Evolutionary conservation across 805 yeast species (phyloP).

Genomic region (Lachancea thermotolerans): DNA sequence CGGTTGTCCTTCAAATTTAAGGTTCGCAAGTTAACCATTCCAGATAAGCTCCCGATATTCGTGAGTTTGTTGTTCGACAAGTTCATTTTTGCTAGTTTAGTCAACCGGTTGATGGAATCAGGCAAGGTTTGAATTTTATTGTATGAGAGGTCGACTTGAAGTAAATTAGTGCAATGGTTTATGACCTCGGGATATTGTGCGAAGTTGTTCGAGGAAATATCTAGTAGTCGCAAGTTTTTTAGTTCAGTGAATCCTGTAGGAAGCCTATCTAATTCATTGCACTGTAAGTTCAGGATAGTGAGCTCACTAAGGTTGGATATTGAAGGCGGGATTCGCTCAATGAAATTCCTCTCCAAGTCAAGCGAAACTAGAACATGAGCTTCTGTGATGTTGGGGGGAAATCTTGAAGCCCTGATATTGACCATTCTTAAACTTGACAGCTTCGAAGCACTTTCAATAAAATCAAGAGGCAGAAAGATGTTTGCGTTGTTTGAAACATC

Average conservation of each 20-base stretch:
- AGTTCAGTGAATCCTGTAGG: constrained; percentile 58
- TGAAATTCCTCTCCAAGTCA: constrained; percentile 72
- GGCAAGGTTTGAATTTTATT: constrained; percentile 65
- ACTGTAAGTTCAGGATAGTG: constrained; percentile 58
- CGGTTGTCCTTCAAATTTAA: constrained; percentile 75
- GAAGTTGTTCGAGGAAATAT: constrained; percentile 74
- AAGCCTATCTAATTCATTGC: constrained; percentile 60
- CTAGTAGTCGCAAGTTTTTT: constrained; percentile 49
- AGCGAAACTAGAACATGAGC: constrained; percentile 60
- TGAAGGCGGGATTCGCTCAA: constrained; percentile 53
- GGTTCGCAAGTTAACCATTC: constrained; percentile 52
- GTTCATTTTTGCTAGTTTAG: constrained; percentile 59
- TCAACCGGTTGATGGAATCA: constrained; percentile 48
- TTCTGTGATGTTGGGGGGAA: constrained; percentile 68
- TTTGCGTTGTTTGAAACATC: constrained; percentile 87
- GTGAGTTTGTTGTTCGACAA: constrained; percentile 64
- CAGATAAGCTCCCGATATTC: constrained; percentile 38
- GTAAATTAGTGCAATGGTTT: constrained; percentile 49
- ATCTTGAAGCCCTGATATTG: constrained; percentile 61
- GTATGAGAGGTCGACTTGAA: constrained; percentile 73
- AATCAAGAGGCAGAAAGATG: constrained; percentile 74
- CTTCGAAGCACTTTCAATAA: constrained; percentile 73
- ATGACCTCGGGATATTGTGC: constrained; percentile 58
- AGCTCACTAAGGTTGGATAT: constrained; percentile 48
- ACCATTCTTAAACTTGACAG: constrained; percentile 61